These are phyloP conservation scores for Boletus barrowsii DNA, from an alignment of 768 basidiomycete species.

Conservation along the genomic window DNA sequence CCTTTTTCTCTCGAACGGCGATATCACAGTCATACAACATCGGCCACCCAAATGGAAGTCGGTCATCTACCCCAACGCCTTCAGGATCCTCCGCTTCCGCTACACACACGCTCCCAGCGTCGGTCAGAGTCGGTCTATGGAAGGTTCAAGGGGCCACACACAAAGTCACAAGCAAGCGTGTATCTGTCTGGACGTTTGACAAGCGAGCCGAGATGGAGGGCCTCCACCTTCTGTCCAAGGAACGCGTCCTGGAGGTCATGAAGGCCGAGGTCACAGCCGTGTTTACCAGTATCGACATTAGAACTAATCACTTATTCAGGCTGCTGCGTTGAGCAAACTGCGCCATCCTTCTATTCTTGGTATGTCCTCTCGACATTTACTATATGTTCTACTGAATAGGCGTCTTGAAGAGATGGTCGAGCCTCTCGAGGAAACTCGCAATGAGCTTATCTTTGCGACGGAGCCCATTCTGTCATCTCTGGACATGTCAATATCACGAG, in stretches of 20 bases:
- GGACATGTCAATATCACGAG: conserved; percentile 68
- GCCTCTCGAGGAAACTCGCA: conserved; percentile 90
- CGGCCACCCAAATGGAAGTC: conserved; percentile 37
- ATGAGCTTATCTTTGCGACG: conserved; percentile 88
- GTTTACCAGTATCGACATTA: neutral
- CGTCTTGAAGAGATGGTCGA: conserved; percentile 84
- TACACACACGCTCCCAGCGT: conserved; percentile 42
- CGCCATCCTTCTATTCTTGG: conserved; percentile 93
- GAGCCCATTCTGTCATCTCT: conserved; percentile 86
- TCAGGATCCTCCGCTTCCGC: conserved; percentile 29
- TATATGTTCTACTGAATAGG: conserved; percentile 2
- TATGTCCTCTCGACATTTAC: conserved; percentile 30
- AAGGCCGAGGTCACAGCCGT: conserved; percentile 75
- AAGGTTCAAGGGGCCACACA: conserved; percentile 82
- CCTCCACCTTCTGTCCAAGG: conserved; percentile 59
- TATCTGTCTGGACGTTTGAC: conserved; percentile 91
- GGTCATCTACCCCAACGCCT: conserved; percentile 37
- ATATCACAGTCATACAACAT: conserved; percentile 81
- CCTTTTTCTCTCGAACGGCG: conserved; percentile 76
- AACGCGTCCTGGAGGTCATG: conserved; percentile 76
- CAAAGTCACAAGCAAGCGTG: conserved; percentile 86
- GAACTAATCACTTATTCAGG: conserved; percentile 44
- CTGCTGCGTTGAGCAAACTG: conserved; percentile 75
- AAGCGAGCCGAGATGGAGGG: conserved; percentile 79
- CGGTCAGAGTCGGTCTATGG: conserved; percentile 78